phyloP scores from a whole-genome alignment of 495 filamentous ascomycete genomes.

The Patellaria atrata region DNA sequence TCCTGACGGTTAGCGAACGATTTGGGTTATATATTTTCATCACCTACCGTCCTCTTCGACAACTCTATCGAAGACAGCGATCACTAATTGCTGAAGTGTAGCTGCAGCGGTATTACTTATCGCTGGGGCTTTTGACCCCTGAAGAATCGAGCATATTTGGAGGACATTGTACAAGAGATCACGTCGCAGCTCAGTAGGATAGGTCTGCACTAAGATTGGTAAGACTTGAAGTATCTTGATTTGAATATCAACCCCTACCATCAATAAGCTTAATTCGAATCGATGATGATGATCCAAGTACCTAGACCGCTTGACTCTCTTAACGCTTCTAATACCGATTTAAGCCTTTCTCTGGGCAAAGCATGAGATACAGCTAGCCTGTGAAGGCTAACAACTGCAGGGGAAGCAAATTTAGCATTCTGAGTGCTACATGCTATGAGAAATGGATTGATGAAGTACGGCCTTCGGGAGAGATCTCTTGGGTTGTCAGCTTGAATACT shows the following conservation, averaged over 20 bases:
- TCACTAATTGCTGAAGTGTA: slow-evolving; percentile 85
- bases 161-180: slow-evolving; percentile 67
- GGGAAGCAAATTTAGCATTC: slow-evolving; percentile 77
- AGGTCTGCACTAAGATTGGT: slow-evolving; percentile 84
- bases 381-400: slow-evolving; percentile 76
- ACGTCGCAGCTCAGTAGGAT: slow-evolving; percentile 64
- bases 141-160: slow-evolving; percentile 80
- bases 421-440: slow-evolving; percentile 78
- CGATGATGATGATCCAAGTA: slow-evolving; percentile 20
- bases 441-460: slow-evolving; percentile 81
- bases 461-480: slow-evolving; percentile 66
- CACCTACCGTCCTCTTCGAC: slow-evolving; percentile 59
- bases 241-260: slow-evolving; percentile 71
- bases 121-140: slow-evolving; percentile 77
- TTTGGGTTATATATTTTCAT: neutral
- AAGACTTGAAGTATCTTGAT: slow-evolving; percentile 90
- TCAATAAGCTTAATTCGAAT: neutral
- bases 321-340: slow-evolving; percentile 74
- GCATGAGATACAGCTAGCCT: slow-evolving; percentile 68
- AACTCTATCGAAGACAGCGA: slow-evolving; percentile 85
- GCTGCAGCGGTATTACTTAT: slow-evolving; percentile 92
- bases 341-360: slow-evolving; percentile 56
- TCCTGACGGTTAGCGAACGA: slow-evolving; percentile 1
- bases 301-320: slow-evolving; percentile 60
- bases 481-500: slow-evolving; percentile 21